Base-by-base conservation (phyloP, 2,329 filamentous ascomycete genomes). In the Exophiala dermatitidis region DNA sequence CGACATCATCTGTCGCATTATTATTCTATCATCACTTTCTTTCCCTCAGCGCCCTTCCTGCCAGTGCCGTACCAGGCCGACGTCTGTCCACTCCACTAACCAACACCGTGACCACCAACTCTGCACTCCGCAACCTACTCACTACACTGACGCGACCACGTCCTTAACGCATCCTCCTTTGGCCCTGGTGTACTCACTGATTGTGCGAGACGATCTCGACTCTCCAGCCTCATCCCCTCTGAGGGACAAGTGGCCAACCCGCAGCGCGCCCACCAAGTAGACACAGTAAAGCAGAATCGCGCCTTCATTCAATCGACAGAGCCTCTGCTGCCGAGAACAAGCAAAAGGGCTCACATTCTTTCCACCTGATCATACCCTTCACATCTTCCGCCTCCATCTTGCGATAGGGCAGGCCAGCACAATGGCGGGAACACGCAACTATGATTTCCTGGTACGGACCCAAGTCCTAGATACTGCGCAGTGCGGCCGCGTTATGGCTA, bases 351-450 rank as follows among this genome's bases (percentile, higher is more conserved):
- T 45, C 40, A 12, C 32, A 31, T 46, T 32, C 38, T 31, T 19
- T 19, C 19, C 19, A 19, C 19, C 19, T 19, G 19, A 36, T 29
- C 46, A 43, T 47, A 55, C 34, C 45, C 9, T 41, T 40, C 26
- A 5, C 36, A 19, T 9, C 36, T n/a, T 28, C 19, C 4, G 9
- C 38, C 12, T 41, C 38, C n/a, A 26, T 2, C 38, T 19, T 19
- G 19, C 19, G 19, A 19, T 19, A 19, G 2, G 19, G 4, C 26
- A 38, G 26, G 19, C 6, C 38, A 43, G 44, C 54, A 51, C 60
- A 62, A 98, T 98, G 93, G 90, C 93, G 67, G 89, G 88, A 73
- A 94, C 91, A 79, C 84, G 93, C 74, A 98, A 98, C 79, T 98
- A 98, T 76, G 93, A 98, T 74, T 97, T 97, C 74, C 80, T 98